Evolutionary conservation across 257 asterid genomes (phyloP).

Genomic region (Hygrophila difformis): DNA sequence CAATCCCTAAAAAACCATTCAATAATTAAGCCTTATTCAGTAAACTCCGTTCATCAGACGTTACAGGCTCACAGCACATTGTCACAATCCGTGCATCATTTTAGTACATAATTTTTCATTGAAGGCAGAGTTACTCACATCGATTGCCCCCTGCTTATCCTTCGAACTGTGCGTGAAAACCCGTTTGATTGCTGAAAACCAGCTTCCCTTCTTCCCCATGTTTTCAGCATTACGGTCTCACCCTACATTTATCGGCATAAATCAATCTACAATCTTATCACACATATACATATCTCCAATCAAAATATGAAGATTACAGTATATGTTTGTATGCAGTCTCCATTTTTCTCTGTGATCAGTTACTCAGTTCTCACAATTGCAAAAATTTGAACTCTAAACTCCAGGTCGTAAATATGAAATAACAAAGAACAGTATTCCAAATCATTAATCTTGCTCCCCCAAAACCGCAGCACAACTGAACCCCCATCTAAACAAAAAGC

Average conservation of each 20-base stretch:
- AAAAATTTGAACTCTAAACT: too few species aligned
- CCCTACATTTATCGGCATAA: slow-evolving; percentile 19
- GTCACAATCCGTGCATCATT: not conserved
- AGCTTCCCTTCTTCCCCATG: slow-evolving; percentile 98
- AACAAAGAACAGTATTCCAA: too few species aligned
- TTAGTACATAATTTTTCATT: not conserved
- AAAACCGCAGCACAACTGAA: too few species aligned
- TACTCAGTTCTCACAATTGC: too few species aligned
- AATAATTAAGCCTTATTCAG: not conserved
- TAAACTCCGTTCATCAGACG: not conserved
- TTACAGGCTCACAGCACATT: not conserved
- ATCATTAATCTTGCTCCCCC: too few species aligned
- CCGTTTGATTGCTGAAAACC: slow-evolving; percentile 91
- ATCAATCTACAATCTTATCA: too few species aligned
- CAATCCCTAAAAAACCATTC: slow-evolving; percentile 36
- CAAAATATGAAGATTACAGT: too few species aligned
- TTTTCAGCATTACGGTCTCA: slow-evolving; percentile 64
- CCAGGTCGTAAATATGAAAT: too few species aligned
- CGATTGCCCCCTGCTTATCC: slow-evolving; percentile 51
- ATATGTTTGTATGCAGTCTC: too few species aligned
- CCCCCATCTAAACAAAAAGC: too few species aligned
- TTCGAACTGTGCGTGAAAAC: slow-evolving; percentile 63
- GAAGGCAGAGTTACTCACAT: slow-evolving; percentile 35
- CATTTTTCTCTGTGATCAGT: too few species aligned
- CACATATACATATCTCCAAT: too few species aligned